Conservation (phyloP, 2,329 filamentous ascomycete species). For the Penicillium sp. region DNA sequence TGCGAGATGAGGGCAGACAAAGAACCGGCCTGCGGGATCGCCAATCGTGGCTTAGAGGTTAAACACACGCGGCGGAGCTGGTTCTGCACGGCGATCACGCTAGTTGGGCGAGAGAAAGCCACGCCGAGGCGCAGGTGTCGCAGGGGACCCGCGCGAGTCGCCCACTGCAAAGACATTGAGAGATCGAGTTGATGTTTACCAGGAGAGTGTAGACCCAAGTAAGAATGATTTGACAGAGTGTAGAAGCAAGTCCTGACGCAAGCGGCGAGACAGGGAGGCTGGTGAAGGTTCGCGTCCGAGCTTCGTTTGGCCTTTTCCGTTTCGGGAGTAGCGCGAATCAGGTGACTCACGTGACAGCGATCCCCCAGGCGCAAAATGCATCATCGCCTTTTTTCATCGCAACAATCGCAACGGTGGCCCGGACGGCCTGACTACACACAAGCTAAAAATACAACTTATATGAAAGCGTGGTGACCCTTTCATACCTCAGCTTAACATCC, state of each 20-base stretch:
- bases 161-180: conserved; percentile 32
- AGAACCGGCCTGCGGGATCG: conserved; percentile 10
- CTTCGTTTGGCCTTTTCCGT: conserved; percentile 25
- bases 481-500: conserved; percentile 16
- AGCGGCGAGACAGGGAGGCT: conserved; percentile 26
- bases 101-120: conserved; percentile 23
- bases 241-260: conserved; percentile 23
- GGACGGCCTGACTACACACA: conserved; percentile 1
- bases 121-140: conserved; percentile 27
- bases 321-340: conserved; percentile 18
- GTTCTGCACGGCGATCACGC: conserved; percentile 23
- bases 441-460: conserved; percentile 3
- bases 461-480: conserved; percentile 25
- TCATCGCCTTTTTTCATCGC: conserved; percentile 1
- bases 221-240: neutral
- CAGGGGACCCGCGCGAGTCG: conserved; percentile 29
- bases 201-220: neutral
- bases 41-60: conserved; percentile 13
- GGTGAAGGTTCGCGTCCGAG: conserved; percentile 16
- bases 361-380: conserved; percentile 18
- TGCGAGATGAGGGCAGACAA: conserved; percentile 11
- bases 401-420: neutral
- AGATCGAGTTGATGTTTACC: neutral
- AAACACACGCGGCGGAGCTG: conserved; percentile 28
- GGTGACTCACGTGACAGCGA: conserved; percentile 11